Base-by-base conservation (phyloP, 495 filamentous ascomycete species). In the Aspergillus incahuasiensis region DNA sequence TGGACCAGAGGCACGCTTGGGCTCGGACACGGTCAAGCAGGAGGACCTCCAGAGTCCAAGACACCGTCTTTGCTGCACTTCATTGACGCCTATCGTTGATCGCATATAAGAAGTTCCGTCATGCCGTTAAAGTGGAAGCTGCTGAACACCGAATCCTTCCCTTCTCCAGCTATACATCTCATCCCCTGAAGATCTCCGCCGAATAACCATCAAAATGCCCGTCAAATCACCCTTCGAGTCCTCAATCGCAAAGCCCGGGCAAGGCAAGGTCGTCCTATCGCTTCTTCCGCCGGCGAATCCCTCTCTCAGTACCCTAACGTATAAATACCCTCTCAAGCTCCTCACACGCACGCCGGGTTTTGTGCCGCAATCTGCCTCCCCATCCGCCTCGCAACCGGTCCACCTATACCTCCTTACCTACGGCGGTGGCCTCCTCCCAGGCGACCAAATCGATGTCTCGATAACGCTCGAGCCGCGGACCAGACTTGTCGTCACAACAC, bases 261-360 rank as follows among this genome's bases (percentile, higher is more conserved):
- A 89, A 52, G 94, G 94, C 50, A 78, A 75, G 53, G 87, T 97
- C 63, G 75, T 87, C 40, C 83, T 90, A 25, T 80, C 81, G 8
- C 76, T 91, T 8, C 81, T 88, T 11, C 88, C 91, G 16, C 86
- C 89, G 13, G 74, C 79, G 6, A 81, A 80, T 38, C 87, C 90
- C 0, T 82, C 86, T 16, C 81, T 97, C 18, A 83, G 85, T 46
- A 82, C 79, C 20, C 79, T 96, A 55, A 84, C 83, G 34, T 97
- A 92, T 71, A 88, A 94, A 68, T 98, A 97, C 65, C 94, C 94
- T 9, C 82, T 98, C 32, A 98, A 98, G 68, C 86, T 98, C 32
- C 86, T 98, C 64, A 84, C 91, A 16, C 72, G 84, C 41, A 58
- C 63, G 15, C 78, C 70, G 12, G 81, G 85, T 35, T 76, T 71